These are phyloP conservation scores for Chrysoporthe austroafricana DNA, from an alignment of 2,329 filamentous ascomycete genomes.

Conservation along the genomic window DNA sequence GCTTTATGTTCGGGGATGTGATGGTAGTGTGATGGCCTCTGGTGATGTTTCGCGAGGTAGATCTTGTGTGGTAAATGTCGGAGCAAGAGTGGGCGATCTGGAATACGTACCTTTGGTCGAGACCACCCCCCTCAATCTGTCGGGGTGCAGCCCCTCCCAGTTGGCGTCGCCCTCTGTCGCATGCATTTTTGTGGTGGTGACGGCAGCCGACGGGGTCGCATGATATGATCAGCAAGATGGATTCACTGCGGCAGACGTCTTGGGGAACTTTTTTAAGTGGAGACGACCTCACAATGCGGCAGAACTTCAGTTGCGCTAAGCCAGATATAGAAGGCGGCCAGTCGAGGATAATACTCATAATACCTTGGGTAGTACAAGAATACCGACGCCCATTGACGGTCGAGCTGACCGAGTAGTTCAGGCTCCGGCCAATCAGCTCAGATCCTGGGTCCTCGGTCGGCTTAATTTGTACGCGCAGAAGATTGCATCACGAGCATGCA, in stretches of 20 bases:
- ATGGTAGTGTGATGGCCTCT: not conserved
- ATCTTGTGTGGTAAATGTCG: not conserved
- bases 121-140: slow-evolving; percentile 1
- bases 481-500: too few relatives aligned
- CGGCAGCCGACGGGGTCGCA: not conserved
- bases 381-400: too few relatives aligned
- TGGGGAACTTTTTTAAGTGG: slow-evolving; percentile 11
- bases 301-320: not conserved
- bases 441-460: too few relatives aligned
- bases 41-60: not conserved
- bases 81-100: not conserved
- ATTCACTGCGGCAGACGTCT: not conserved
- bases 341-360: not conserved
- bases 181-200: slow-evolving; percentile 10
- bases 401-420: too few relatives aligned
- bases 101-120: slow-evolving; percentile 1
- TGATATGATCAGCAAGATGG: not conserved
- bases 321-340: slow-evolving; percentile 21
- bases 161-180: slow-evolving; percentile 1
- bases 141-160: not conserved
- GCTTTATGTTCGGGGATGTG: not conserved
- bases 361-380: too few relatives aligned
- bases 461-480: too few relatives aligned
- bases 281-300: not conserved
- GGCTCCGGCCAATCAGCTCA: too few relatives aligned